A percentile compares a stretch with the other conserved stretches of the same genome.
Evolutionary conservation across 1,139 yeast genomes (phyloP).

Genomic region (Yamadazyma membranifaciens): DNA sequence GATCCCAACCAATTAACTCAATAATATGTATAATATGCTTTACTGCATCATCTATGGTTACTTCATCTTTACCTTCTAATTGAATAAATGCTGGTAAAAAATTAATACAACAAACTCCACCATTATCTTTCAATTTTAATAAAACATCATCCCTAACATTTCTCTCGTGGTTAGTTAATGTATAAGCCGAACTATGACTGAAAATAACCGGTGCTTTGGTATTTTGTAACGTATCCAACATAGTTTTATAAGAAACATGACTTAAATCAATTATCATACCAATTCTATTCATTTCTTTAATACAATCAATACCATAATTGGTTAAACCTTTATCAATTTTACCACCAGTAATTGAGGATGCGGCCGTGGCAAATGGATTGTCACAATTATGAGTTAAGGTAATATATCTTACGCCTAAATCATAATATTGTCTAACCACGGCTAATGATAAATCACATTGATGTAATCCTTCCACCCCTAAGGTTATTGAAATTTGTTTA

Average conservation of each 20-base stretch:
- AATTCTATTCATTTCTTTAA: conserved; percentile 48
- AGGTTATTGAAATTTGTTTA: conserved; percentile 39
- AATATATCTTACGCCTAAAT: conserved; percentile 50
- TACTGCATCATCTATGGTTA: conserved; percentile 48
- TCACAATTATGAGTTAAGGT: conserved; percentile 56
- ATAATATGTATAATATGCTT: conserved; percentile 45
- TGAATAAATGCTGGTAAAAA: conserved; percentile 45
- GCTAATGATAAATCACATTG: conserved; percentile 49
- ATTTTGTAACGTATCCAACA: conserved; percentile 42
- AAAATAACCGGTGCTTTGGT: conserved; percentile 49
- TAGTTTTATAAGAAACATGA: conserved; percentile 52
- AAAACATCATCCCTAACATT: conserved; percentile 52
- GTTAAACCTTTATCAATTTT: conserved; percentile 45
- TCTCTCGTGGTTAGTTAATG: conserved; percentile 39
- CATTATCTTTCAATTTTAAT: conserved; percentile 33
- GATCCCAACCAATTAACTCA: conserved; percentile 50
- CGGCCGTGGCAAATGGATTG: conserved; percentile 56
- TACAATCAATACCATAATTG: conserved; percentile 37
- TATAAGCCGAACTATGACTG: conserved; percentile 48
- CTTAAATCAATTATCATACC: conserved; percentile 55
- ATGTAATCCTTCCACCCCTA: conserved; percentile 55
- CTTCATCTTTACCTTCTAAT: conserved; percentile 18
- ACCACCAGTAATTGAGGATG: conserved; percentile 44
- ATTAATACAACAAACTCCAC: conserved; percentile 51
- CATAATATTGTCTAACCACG: conserved; percentile 46